Evolutionary conservation across 1,284 basidiomycete genomes (phyloP).

Genomic region (Irpex sp.): DNA sequence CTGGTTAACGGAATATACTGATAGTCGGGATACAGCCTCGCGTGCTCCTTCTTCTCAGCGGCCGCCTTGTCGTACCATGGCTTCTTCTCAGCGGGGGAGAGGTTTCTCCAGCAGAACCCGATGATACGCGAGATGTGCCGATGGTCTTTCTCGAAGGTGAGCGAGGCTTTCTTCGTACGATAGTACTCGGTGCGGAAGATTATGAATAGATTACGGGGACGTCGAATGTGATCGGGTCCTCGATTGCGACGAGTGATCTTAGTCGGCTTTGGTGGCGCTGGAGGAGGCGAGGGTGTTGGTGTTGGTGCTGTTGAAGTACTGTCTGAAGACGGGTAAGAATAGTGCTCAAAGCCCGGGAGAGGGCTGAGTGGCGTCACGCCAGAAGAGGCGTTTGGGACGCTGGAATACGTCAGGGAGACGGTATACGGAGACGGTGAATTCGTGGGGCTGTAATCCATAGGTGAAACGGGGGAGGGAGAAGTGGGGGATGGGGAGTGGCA

Average conservation of each 20-base stretch:
- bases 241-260: conserved; percentile 19
- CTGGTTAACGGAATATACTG: conserved; percentile 35
- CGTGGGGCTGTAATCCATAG: background rate
- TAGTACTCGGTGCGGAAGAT: conserved; percentile 73
- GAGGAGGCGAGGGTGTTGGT: background rate
- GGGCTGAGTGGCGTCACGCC: background rate
- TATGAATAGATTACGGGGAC: conserved; percentile 86
- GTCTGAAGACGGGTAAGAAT: background rate
- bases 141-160: conserved; percentile 46
- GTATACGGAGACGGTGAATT: background rate
- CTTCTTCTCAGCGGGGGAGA: conserved; percentile 39
- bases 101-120: conserved; percentile 49
- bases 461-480: background rate
- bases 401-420: background rate
- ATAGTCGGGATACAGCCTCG: conserved; percentile 43
- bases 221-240: conserved; percentile 54
- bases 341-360: background rate
- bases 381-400: background rate
- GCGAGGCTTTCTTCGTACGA: conserved; percentile 36
- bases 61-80: conserved; percentile 50
- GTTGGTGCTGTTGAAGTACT: background rate
- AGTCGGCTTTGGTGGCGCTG: conserved; percentile 1
- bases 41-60: conserved; percentile 46
- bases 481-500: background rate
- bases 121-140: conserved; percentile 56